Evolutionary conservation across 2,329 filamentous ascomycete species (phyloP).

Genomic region (Apiospora aurea): DNA sequence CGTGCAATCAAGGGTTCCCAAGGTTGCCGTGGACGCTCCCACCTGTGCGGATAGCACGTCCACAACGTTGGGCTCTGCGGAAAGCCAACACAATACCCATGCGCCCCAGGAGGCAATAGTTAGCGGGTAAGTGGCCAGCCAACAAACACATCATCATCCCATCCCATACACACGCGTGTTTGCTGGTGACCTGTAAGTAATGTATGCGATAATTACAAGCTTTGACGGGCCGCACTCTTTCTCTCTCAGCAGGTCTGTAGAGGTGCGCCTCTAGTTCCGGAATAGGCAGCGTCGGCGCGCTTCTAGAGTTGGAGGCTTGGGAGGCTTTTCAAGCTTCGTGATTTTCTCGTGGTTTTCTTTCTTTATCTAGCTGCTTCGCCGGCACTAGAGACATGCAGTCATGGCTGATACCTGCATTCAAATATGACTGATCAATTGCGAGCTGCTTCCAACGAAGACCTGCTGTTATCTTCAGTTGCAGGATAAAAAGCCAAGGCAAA

Average conservation of each 20-base stretch:
- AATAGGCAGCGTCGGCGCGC: background rate
- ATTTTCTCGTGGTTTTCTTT: background rate
- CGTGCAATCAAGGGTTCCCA: background rate
- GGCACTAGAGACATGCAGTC: background rate
- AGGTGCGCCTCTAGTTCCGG: background rate
- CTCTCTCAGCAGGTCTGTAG: background rate
- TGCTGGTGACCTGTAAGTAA: background rate
- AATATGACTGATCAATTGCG: constrained; percentile 2
- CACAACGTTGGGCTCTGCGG: background rate
- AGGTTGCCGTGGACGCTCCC: background rate
- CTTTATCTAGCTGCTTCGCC: background rate
- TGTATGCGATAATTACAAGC: background rate
- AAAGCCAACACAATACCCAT: background rate
- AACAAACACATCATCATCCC: background rate
- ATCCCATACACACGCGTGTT: background rate
- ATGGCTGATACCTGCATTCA: background rate
- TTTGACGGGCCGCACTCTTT: background rate
- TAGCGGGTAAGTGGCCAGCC: background rate
- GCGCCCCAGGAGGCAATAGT: background rate
- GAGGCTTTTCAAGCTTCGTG: background rate
- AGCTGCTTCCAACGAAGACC: background rate
- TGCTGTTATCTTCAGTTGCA: background rate
- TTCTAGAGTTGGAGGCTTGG: background rate
- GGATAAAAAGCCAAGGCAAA: background rate
- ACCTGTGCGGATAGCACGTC: background rate